phyloP scores from a whole-genome alignment of 768 basidiomycete genomes.

The Vishniacozyma victoriae region DNA sequence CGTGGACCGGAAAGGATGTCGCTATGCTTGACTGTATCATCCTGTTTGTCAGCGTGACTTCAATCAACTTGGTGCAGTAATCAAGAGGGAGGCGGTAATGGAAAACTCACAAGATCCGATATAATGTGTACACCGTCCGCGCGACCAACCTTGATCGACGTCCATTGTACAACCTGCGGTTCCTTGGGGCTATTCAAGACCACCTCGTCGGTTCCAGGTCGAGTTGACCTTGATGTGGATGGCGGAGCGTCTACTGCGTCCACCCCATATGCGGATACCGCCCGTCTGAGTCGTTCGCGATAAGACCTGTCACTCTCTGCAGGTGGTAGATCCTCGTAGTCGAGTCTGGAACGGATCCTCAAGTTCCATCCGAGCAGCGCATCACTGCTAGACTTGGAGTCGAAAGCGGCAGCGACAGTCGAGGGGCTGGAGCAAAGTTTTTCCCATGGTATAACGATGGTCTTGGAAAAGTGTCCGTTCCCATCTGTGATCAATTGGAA shows the following conservation, averaged over 20 bases:
- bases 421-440: conserved; percentile 47
- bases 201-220: not conserved
- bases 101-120: conserved; percentile 64
- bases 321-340: conserved; percentile 10
- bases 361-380: conserved; percentile 7
- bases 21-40: conserved; percentile 82
- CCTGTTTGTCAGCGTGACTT: no score
- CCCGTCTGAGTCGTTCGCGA: conserved; percentile 7
- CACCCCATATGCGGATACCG: conserved; percentile 10
- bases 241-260: conserved; percentile 1
- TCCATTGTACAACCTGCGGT: conserved; percentile 12
- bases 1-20: conserved; percentile 73
- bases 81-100: not conserved
- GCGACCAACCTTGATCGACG: conserved; percentile 10
- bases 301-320: conserved; percentile 7
- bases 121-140: conserved; percentile 60
- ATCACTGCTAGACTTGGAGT: not conserved
- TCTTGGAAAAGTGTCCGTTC: conserved; percentile 69
- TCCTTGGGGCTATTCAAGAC: conserved; percentile 9
- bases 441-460: conserved; percentile 64
- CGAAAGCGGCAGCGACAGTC: conserved; percentile 2
- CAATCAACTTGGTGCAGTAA: conserved; percentile 4
- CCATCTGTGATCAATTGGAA: conserved; percentile 54
- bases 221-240: not conserved
- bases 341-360: conserved; percentile 7